Evolutionary conservation across 129 eudicot species (phyloP), one percentile per base, ranked within the genome.

Genomic region (Artemisia argyi): DNA sequence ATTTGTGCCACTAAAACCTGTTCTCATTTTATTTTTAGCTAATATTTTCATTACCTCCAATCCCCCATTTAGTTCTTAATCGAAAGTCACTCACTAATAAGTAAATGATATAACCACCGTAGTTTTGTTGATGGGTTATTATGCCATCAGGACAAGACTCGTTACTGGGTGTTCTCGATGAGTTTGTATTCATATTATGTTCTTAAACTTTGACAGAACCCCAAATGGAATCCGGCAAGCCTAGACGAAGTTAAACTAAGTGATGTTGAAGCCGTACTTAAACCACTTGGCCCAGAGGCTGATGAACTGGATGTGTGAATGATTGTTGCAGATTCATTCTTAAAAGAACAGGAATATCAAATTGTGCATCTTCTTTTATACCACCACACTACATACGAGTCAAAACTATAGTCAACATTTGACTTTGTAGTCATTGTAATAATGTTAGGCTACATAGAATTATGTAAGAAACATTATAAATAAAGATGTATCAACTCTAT

Each of bases 201-300:
- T 22, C 61, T 68, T 71, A 3, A 71, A 68, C 71, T 35, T 18
- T 63, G 65, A 72, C 91, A 92, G 98, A 92, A 89, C 58, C 98
- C 98, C 2, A 87, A 80, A 49, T 89, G 96, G 98, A 80, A 79
- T 13, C 98, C 98, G 9, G 52, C 95, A 51, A 85, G 88, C 70
- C 30, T 92, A 68, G 95, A 92, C 50, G 92, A 87, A 74, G 92
- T 92, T 76, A 82, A 85, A 72, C 28, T 74, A 9, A 79, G 80
- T 58, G 89, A 92, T 48, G 80, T 92, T 39, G 91, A 89, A 78
- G 82, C 90, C 5, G 73, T 86, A 15, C 87, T 89, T 54, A 80
- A 80, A 70, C 84, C 87, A 15, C 60, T 92, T 20, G 81, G 72
- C 32, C 71, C 86, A 0, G 84, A 74, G 30, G 71, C 42, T 19